A percentile compares a stretch with the other conserved stretches of the same genome.
These are phyloP conservation scores for Ophiostoma australiae DNA, from an alignment of 2,329 filamentous ascomycete genomes.

Conservation along the genomic window DNA sequence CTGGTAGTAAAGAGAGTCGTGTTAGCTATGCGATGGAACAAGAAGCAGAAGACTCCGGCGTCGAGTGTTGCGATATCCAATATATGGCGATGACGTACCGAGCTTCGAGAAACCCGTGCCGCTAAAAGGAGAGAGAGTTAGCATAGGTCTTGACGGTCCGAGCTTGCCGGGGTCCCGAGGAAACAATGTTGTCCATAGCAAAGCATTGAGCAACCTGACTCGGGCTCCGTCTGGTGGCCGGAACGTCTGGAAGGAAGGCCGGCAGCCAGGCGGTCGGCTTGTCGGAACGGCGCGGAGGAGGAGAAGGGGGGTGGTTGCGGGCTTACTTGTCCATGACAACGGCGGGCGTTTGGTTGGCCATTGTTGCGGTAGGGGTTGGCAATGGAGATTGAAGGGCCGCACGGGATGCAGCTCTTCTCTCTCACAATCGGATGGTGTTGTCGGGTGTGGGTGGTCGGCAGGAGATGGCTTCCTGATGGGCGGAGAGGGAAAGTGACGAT, in stretches of 20 bases:
- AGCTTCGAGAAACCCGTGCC: constrained; percentile 99
- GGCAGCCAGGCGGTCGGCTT: background rate
- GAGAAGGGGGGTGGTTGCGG: background rate
- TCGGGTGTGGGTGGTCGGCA: background rate
- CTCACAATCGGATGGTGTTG: background rate
- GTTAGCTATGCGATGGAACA: constrained; percentile 3
- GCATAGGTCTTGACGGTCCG: constrained; percentile 26
- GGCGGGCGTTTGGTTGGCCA: constrained; percentile 98
- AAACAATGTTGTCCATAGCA: background rate
- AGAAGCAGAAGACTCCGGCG: background rate
- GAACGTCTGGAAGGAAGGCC: constrained; percentile 26
- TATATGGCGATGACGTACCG: constrained; percentile 53
- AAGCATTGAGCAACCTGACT: background rate
- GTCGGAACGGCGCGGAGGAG: constrained; percentile 28
- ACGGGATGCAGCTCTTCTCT: constrained; percentile 20
- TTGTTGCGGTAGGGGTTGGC: constrained; percentile 42
- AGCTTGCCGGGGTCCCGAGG: background rate
- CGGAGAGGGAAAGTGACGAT: constrained; percentile 16
- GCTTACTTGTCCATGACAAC: constrained; percentile 99
- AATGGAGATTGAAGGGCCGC: constrained; percentile 19
- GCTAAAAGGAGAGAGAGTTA: constrained; percentile 51
- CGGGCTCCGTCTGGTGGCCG: background rate
- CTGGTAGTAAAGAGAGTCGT: constrained; percentile 42
- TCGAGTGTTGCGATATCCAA: constrained; percentile 14
- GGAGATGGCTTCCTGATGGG: background rate